A percentile compares a stretch with the other conserved stretches of the same genome.
Conservation (phyloP, 2,329 filamentous ascomycete genomes). For the Fusarium sp. region DNA sequence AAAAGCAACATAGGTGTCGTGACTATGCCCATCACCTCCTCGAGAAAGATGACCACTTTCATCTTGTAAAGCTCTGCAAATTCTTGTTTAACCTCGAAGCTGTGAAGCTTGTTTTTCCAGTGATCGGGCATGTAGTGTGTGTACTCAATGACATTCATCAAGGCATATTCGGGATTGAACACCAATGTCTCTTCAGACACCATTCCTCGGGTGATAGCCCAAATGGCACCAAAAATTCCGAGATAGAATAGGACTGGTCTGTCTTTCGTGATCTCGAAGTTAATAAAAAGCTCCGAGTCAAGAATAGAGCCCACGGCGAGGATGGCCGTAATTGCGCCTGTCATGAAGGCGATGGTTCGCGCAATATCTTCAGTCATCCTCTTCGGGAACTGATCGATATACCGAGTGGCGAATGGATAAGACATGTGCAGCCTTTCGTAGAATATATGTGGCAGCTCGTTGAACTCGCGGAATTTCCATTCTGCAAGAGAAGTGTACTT, state of each 20-base stretch:
- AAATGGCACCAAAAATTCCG: conserved; percentile 82
- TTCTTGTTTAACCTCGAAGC: conserved; percentile 89
- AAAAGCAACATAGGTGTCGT: conserved; percentile 91
- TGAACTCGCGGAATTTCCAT: conserved; percentile 99
- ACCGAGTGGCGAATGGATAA: conserved; percentile 89
- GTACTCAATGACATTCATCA: conserved; percentile 89
- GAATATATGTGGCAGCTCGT: conserved; percentile 93
- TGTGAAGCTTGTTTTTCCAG: conserved; percentile 91
- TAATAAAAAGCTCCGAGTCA: conserved; percentile 89
- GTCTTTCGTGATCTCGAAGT: conserved; percentile 90
- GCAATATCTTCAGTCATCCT: conserved; percentile 89
- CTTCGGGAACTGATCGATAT: conserved; percentile 96
- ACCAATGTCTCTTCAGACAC: conserved; percentile 89
- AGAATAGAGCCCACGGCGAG: conserved; percentile 85
- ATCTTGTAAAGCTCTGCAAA: conserved; percentile 92
- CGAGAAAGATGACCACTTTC: conserved; percentile 89
- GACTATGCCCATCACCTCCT: conserved; percentile 92
- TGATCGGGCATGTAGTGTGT: conserved; percentile 91
- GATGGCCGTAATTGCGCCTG: conserved; percentile 86
- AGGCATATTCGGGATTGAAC: conserved; percentile 90
- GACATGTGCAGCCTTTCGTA: conserved; percentile 92
- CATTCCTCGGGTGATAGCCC: conserved; percentile 83
- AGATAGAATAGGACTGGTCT: conserved; percentile 92
- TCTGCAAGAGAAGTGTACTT: conserved; percentile 93
- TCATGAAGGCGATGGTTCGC: conserved; percentile 86